Percentiles rank a stretch among this genome's conserved stretches.
Conservation (phyloP, 768 basidiomycete genomes). For the Boletales sp. region DNA sequence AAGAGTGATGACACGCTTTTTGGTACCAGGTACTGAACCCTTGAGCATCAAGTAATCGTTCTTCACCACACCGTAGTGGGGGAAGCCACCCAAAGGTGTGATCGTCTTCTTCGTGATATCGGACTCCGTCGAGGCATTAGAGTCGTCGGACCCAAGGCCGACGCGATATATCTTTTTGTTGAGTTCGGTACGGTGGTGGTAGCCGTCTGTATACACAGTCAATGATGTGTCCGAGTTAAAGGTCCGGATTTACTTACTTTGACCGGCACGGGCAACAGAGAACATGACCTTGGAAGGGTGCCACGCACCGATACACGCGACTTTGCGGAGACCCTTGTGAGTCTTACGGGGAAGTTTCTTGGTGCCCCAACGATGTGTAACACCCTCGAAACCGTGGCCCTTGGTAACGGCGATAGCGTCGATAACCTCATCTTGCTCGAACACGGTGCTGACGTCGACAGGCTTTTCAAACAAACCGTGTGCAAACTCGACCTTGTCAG, state of each 20-base stretch:
- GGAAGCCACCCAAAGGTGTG: constrained; percentile 99
- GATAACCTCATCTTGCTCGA: constrained; percentile 95
- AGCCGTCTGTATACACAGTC: constrained; percentile 60
- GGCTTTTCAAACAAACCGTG: constrained; percentile 96
- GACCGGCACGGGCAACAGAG: constrained; percentile 99
- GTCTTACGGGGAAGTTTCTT: constrained; percentile 99
- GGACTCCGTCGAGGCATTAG: constrained; percentile 89
- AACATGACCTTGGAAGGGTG: constrained; percentile 99
- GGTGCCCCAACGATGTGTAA: constrained; percentile 98
- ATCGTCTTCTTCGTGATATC: constrained; percentile 92
- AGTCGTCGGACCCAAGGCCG: constrained; percentile 70
- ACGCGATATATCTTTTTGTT: constrained; percentile 99
- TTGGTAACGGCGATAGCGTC: constrained; percentile 98
- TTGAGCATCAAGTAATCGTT: constrained; percentile 98
- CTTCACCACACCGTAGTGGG: constrained; percentile 97
- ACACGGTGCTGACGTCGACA: constrained; percentile 77
- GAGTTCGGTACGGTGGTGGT: constrained; percentile 94
- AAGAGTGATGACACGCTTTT: constrained; percentile 97
- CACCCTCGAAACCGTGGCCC: constrained; percentile 99
- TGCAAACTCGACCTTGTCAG: constrained; percentile 97
- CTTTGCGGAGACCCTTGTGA: constrained; percentile 99
- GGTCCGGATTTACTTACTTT: constrained; percentile 60
- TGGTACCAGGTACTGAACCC: constrained; percentile 92
- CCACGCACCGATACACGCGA: constrained; percentile 98
- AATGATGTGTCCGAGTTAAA: not conserved